These are phyloP conservation scores for Boeremia exigua DNA, from an alignment of 2,329 filamentous ascomycete species.

Conservation along the genomic window DNA sequence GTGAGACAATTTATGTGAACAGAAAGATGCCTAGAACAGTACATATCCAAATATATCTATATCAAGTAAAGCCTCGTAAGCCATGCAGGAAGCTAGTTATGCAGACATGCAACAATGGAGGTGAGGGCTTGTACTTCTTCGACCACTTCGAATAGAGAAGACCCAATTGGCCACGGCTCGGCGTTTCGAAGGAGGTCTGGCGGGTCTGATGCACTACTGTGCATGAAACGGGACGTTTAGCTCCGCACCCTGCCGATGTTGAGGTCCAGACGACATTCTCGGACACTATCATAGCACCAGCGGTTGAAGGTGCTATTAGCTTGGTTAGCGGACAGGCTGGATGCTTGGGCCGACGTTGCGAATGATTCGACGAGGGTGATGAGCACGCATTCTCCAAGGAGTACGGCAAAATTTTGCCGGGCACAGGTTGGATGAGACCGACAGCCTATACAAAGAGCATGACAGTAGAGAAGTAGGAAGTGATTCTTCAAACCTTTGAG, in stretches of 20 bases:
- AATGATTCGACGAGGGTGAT: background rate
- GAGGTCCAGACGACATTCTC: slow-evolving; percentile 12
- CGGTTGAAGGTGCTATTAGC: background rate
- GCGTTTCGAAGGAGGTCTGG: slow-evolving; percentile 5
- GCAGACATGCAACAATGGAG: slow-evolving; percentile 12
- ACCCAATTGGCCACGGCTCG: slow-evolving; percentile 4
- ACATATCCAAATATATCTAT: slow-evolving; percentile 1
- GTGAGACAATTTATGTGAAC: slow-evolving; percentile 2
- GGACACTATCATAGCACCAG: background rate
- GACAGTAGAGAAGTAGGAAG: no score
- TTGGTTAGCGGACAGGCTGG: background rate
- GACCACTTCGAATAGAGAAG: background rate
- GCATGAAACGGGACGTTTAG: slow-evolving; percentile 13
- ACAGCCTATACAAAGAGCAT: no score
- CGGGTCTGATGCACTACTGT: slow-evolving; percentile 11
- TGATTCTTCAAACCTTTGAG: no score
- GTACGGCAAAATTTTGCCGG: no score
- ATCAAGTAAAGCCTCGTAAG: slow-evolving; percentile 4
- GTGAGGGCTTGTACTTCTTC: slow-evolving; percentile 2
- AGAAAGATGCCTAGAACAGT: slow-evolving; percentile 4
- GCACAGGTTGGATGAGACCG: no score
- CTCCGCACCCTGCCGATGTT: slow-evolving; percentile 7
- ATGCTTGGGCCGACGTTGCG: background rate
- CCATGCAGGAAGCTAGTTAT: slow-evolving; percentile 6
- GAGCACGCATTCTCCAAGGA: background rate